Evolutionary conservation across 257 asterid genomes (phyloP), one percentile per base, ranked within the genome.

Genomic region (Forsythia suspensa): DNA sequence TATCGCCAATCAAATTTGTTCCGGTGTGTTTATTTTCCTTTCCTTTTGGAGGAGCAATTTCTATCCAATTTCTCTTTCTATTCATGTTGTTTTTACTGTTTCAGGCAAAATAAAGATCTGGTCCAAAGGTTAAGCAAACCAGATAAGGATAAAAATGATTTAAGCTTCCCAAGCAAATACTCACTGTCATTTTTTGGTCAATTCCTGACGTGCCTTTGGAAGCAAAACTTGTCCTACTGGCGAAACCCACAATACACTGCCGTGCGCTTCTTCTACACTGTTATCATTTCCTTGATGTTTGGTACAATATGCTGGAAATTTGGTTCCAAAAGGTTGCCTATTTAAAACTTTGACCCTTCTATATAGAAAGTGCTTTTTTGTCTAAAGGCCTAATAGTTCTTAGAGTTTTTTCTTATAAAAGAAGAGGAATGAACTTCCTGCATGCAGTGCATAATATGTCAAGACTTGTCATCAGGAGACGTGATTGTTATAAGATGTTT

Each of bases 221-320:
- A 95, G 82, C 99, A 93, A 83, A 88, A 90, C 75, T 85, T 85
- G 40, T 93, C 99, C 1, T 95, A 95, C 82, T 95, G 99, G 99
- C 86, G 98, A 68, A 93, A 93, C 80, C 97, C 99, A 8, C 92
- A 83, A 18, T 93, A 95, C 74, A 90, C 97, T 12, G 98, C 97
- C 9, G 96, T 95, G 10, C 94, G 97, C 71, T 88, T 91, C 86
- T 84, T 95, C 85, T 95, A 88, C 87, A 93, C 99, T 0, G 84
- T 84, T n/a, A 87, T 90, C 86, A 90, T 90, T 24, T 93, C 99
- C 0, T 73, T 95, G 81, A 89, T 93, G 98, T 90, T 93, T 3
- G 99, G 99, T 65, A 88, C 97, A 63, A 93, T 95, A 34, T 95
- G 96, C 89, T 95, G 98, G 98, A 88, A 84, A 81, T 87, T 93